A percentile compares a stretch with the other conserved stretches of the same genome.
Evolutionary conservation across 2,329 filamentous ascomycete species (phyloP).

Genomic region (Epichloe uncinata): DNA sequence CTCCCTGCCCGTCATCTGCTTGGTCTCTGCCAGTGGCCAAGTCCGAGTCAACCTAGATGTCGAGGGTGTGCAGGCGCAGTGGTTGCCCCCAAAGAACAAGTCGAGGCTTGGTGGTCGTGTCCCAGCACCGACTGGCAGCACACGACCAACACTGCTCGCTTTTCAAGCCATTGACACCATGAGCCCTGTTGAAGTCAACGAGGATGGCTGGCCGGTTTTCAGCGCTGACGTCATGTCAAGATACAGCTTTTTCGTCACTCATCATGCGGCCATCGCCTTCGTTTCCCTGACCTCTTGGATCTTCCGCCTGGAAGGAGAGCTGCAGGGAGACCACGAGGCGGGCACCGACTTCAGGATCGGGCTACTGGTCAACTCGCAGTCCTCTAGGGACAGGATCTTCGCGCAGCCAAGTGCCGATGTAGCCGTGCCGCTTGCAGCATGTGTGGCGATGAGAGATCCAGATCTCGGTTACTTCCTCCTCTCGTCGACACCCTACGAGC

Average conservation of each 20-base stretch:
- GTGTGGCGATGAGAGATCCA: constrained; percentile 41
- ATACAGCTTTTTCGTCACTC: constrained; percentile 50
- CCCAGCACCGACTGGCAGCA: constrained; percentile 19
- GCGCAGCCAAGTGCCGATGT: constrained; percentile 36
- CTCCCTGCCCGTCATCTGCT: constrained; percentile 45
- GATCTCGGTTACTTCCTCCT: constrained; percentile 52
- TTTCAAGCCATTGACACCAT: constrained; percentile 52
- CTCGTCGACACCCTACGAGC: constrained; percentile 44
- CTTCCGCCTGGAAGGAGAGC: constrained; percentile 48
- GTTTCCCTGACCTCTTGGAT: constrained; percentile 50
- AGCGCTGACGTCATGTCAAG: constrained; percentile 47
- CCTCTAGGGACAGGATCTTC: constrained; percentile 44
- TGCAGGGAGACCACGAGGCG: constrained; percentile 40
- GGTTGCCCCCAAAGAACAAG: constrained; percentile 45
- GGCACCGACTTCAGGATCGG: constrained; percentile 50
- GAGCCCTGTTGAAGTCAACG: constrained; percentile 37
- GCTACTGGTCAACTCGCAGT: constrained; percentile 44
- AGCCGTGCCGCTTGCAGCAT: constrained; percentile 37
- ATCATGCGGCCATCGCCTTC: constrained; percentile 45
- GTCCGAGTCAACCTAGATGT: constrained; percentile 48
- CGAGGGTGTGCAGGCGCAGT: constrained; percentile 51
- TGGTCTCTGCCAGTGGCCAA: constrained; percentile 47
- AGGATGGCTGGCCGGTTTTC: constrained; percentile 50
- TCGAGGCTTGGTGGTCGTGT: constrained; percentile 27
- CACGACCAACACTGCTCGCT: constrained; percentile 37